A percentile compares a stretch with the other conserved stretches of the same genome.
phyloP scores from a whole-genome alignment of 208 protist species.

The Leishmania arabica region DNA sequence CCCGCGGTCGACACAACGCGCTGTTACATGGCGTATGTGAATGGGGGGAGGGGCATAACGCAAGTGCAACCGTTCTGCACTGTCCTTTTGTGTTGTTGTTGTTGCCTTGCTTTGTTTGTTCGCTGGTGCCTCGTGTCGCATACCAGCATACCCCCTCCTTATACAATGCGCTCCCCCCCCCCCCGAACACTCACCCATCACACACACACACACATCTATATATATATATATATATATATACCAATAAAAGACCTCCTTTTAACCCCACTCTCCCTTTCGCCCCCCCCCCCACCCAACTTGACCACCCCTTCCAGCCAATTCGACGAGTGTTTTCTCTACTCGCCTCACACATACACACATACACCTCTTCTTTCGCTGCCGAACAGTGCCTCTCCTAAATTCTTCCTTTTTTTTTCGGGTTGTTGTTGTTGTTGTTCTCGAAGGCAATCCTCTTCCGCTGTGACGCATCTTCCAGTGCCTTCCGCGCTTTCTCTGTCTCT shows the following conservation, averaged over 20 bases:
- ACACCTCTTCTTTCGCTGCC: background rate
- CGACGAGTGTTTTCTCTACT: no score
- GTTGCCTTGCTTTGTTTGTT: background rate
- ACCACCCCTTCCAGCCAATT: no score
- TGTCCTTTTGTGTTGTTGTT: background rate
- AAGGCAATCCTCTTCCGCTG: background rate
- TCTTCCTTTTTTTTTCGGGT: background rate
- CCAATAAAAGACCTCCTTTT: no score
- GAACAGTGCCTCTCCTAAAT: background rate
- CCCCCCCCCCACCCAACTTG: no score
- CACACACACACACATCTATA: background rate
- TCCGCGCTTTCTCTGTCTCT: no score
- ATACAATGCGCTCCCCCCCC: background rate
- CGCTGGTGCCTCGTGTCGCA: background rate
- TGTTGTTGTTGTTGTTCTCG: constrained; percentile 1
- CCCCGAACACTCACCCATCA: background rate
- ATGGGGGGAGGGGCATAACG: background rate
- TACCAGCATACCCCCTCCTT: background rate
- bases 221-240: no score
- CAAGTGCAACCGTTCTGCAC: background rate
- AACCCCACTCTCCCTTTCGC: no score
- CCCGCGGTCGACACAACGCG: background rate
- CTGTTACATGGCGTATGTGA: background rate
- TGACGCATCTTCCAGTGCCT: background rate
- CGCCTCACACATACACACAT: background rate